Conservation (phyloP, 257 asterid genomes). For the Primulina eburnea region DNA sequence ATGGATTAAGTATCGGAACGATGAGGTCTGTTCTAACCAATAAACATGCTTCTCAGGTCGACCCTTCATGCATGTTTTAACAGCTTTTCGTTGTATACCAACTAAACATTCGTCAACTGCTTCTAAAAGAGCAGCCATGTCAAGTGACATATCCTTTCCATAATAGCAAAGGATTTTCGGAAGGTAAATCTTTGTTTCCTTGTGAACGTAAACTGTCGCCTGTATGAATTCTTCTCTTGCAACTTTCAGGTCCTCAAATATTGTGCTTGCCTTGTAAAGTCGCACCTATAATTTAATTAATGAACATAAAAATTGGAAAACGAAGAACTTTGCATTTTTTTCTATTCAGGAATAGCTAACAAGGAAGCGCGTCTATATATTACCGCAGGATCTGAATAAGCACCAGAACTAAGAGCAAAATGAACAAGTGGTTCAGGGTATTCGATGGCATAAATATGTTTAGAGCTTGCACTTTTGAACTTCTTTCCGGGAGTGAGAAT, state of each 20-base stretch:
- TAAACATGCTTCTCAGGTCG: constrained; percentile 56
- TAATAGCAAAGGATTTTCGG: constrained; percentile 60
- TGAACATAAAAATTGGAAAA: not conserved
- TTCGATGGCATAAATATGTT: constrained; percentile 66
- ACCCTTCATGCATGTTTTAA: constrained; percentile 37
- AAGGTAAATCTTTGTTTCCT: constrained; percentile 59
- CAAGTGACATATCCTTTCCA: constrained; percentile 77
- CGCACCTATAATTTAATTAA: constrained; percentile 43
- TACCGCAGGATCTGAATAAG: constrained; percentile 81
- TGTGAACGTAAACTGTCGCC: constrained; percentile 51
- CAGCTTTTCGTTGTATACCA: constrained; percentile 49
- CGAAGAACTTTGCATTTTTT: not conserved
- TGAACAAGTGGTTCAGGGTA: constrained; percentile 87
- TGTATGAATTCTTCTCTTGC: constrained; percentile 77
- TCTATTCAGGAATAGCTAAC: not conserved
- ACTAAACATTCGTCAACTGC: constrained; percentile 49
- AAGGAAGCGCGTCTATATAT: constrained; percentile 5
- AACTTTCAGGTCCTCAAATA: constrained; percentile 62
- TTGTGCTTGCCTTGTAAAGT: constrained; percentile 50
- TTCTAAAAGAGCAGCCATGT: constrained; percentile 49
- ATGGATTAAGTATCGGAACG: constrained; percentile 72
- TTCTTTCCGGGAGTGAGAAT: constrained; percentile 76
- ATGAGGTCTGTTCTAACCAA: constrained; percentile 69
- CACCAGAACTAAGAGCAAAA: constrained; percentile 84
- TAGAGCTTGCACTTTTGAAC: constrained; percentile 44